Evolutionary conservation across 2,329 filamentous ascomycete genomes (phyloP).

Genomic region (Alternaria solani): DNA sequence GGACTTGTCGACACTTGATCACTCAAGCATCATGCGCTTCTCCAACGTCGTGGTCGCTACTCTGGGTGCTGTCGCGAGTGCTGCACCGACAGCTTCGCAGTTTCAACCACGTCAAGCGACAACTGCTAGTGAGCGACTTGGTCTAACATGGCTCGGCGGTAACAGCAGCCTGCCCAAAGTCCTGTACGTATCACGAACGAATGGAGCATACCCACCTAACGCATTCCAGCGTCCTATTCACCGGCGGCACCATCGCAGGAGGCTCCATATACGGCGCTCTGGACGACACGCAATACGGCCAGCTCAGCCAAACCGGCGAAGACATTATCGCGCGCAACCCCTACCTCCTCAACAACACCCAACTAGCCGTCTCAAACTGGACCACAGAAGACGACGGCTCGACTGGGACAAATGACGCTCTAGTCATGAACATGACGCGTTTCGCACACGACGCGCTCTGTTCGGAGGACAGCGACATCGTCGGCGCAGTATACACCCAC

Average conservation of each 20-base stretch:
- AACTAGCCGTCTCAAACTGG: slow-evolving; percentile 42
- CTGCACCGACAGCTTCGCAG: neutral
- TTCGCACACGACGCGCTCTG: slow-evolving; percentile 39
- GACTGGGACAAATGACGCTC: slow-evolving; percentile 37
- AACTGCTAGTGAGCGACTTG: slow-evolving; percentile 35
- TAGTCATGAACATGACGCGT: slow-evolving; percentile 45
- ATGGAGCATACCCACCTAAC: neutral
- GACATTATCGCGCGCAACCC: slow-evolving; percentile 38
- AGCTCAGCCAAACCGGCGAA: slow-evolving; percentile 31
- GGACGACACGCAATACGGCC: slow-evolving; percentile 42
- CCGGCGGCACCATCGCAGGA: slow-evolving; percentile 38
- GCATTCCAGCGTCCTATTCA: slow-evolving; percentile 29
- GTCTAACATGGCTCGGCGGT: slow-evolving; percentile 30
- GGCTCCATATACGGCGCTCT: slow-evolving; percentile 40
- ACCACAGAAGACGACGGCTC: slow-evolving; percentile 27
- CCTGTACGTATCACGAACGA: slow-evolving; percentile 18
- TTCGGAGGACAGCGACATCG: slow-evolving; percentile 39
- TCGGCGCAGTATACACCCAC: slow-evolving; percentile 39
- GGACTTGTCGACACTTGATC: too few relatives aligned
- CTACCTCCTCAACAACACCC: slow-evolving; percentile 40
- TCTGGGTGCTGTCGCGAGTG: neutral
- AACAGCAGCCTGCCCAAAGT: slow-evolving; percentile 36
- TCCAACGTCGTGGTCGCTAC: neutral
- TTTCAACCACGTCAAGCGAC: slow-evolving; percentile 9
- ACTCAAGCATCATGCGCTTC: neutral